phyloP scores from a whole-genome alignment of 2,329 filamentous ascomycete species.

The Cladorrhinum sp. region DNA sequence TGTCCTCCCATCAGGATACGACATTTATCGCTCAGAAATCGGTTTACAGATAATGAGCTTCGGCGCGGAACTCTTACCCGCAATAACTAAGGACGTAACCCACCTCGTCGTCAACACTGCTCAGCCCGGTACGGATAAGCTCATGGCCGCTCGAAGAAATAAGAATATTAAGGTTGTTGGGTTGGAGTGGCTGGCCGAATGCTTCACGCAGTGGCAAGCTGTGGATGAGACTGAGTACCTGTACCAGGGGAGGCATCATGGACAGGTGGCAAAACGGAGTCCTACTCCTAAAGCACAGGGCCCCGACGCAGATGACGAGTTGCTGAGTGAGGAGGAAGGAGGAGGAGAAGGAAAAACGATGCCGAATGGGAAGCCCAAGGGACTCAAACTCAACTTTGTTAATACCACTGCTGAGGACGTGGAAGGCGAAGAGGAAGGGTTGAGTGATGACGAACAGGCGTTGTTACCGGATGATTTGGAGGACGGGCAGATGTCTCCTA shows the following conservation, averaged over 20 bases:
- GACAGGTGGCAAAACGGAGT: slow-evolving; percentile 33
- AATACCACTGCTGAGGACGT: slow-evolving; percentile 43
- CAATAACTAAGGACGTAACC: slow-evolving; percentile 61
- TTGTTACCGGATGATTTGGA: slow-evolving; percentile 48
- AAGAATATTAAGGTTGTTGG: slow-evolving; percentile 86
- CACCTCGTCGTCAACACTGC: slow-evolving; percentile 71
- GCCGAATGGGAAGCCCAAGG: slow-evolving; percentile 34
- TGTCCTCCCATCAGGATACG: slow-evolving; percentile 77
- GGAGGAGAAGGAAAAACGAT: slow-evolving; percentile 19
- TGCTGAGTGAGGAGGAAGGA: slow-evolving; percentile 15
- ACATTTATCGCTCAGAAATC: slow-evolving; percentile 79
- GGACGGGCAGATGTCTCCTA: slow-evolving; percentile 47
- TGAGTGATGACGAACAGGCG: slow-evolving; percentile 41
- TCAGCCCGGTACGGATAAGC: slow-evolving; percentile 81
- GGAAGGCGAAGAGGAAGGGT: slow-evolving; percentile 34
- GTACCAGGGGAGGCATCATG: slow-evolving; percentile 66
- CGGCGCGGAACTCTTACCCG: slow-evolving; percentile 63
- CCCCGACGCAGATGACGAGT: slow-evolving; percentile 15
- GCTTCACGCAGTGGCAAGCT: slow-evolving; percentile 77
- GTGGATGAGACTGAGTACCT: slow-evolving; percentile 76
- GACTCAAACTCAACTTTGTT: slow-evolving; percentile 44
- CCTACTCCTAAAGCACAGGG: too few relatives aligned
- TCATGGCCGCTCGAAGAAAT: slow-evolving; percentile 78
- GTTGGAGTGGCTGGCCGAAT: slow-evolving; percentile 84
- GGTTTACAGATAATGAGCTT: slow-evolving; percentile 84